phyloP scores from a whole-genome alignment of 768 basidiomycete genomes.

The Naganishia vishniacii region DNA sequence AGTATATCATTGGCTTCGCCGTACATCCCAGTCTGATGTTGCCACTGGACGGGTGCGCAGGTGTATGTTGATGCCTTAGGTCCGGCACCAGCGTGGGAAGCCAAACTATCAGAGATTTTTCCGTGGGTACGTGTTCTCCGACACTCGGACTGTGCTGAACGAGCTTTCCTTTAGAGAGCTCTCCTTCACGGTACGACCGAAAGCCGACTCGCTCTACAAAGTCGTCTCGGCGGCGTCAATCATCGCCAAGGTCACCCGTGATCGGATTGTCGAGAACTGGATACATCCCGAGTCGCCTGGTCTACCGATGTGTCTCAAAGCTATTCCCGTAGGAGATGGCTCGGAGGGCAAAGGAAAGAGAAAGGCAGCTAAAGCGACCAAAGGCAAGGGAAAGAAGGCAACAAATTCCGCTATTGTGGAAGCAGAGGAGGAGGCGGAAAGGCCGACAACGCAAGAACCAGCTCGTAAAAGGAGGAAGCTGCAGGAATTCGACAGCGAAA shows the following conservation, averaged over 20 bases:
- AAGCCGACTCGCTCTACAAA: slow-evolving; percentile 93
- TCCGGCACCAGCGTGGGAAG: slow-evolving; percentile 74
- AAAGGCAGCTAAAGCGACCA: slow-evolving; percentile 2
- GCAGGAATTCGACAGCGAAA: slow-evolving; percentile 23
- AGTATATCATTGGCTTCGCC: too few species aligned
- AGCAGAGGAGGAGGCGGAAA: slow-evolving; percentile 27
- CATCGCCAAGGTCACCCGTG: slow-evolving; percentile 94
- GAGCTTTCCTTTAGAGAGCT: slow-evolving; percentile 52
- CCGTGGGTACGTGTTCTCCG: slow-evolving; percentile 49
- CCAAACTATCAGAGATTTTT: slow-evolving; percentile 72
- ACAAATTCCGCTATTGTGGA: slow-evolving; percentile 41
- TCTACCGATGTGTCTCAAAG: slow-evolving; percentile 21
- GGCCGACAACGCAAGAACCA: slow-evolving; percentile 5
- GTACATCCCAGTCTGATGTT: too few species aligned
- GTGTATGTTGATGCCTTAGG: slow-evolving; percentile 95
- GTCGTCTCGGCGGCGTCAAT: slow-evolving; percentile 96
- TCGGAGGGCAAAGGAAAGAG: not conserved
- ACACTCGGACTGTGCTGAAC: not conserved
- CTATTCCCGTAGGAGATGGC: slow-evolving; percentile 18
- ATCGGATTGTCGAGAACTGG: slow-evolving; percentile 84
- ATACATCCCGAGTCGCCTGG: slow-evolving; percentile 42
- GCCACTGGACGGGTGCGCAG: slow-evolving; percentile 48
- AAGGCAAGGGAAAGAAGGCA: slow-evolving; percentile 48
- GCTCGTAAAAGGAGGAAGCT: slow-evolving; percentile 1
- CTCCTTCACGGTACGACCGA: slow-evolving; percentile 77